phyloP scores from a whole-genome alignment of 345 rosid genomes.

The Euphorbia tirucalli region DNA sequence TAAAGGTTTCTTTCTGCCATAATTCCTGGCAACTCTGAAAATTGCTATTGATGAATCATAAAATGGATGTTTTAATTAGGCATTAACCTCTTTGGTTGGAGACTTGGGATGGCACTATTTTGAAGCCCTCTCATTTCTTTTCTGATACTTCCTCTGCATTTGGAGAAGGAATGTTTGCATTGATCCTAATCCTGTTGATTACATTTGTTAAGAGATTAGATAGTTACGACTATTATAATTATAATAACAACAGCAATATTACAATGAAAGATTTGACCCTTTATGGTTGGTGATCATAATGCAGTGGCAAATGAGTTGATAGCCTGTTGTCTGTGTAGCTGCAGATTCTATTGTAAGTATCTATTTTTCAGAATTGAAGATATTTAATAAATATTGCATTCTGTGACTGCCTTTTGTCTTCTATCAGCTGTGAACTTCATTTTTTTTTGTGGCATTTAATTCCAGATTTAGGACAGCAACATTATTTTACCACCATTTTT shows the following conservation, averaged over 20 bases:
- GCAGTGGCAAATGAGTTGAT: constrained; percentile 68
- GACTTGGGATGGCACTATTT: background rate
- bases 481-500: background rate
- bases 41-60: background rate
- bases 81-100: background rate
- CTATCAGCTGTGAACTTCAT: background rate
- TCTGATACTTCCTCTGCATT: background rate
- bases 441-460: constrained; percentile 1
- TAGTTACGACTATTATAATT: too few relatives aligned
- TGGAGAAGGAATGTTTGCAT: background rate
- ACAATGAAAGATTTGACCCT: constrained; percentile 12
- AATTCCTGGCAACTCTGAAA: background rate
- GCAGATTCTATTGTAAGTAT: constrained; percentile 17
- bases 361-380: background rate
- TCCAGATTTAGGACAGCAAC: background rate
- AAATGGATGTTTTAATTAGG: background rate
- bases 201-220: background rate
- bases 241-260: background rate
- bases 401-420: constrained; percentile 1
- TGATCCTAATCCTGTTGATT: constrained; percentile 5
- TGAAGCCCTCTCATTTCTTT: constrained; percentile 1
- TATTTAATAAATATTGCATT: constrained; percentile 4
- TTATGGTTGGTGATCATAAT: constrained; percentile 30
- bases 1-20: constrained; percentile 48
- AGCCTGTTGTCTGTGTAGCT: constrained; percentile 14